Evolutionary conservation across 805 yeast genomes (phyloP).

Genomic region (Scheffersomyces ergatensis): DNA sequence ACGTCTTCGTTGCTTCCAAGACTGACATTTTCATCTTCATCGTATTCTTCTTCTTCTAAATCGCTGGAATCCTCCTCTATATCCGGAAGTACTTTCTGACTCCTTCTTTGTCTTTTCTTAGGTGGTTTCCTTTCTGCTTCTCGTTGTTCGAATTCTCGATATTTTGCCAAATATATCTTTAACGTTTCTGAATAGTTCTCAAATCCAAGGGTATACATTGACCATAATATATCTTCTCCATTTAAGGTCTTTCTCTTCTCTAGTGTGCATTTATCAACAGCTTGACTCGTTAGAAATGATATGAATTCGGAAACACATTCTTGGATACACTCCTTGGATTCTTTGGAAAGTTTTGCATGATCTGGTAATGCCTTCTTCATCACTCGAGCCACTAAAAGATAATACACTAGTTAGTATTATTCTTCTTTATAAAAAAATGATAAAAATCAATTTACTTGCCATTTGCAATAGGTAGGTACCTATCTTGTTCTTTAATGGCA

Average conservation of each 20-base stretch:
- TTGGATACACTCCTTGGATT: constrained; percentile 77
- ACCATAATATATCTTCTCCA: constrained; percentile 73
- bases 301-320: constrained; percentile 83
- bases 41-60: constrained; percentile 3
- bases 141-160: constrained; percentile 16
- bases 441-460: constrained; percentile 22
- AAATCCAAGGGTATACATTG: constrained; percentile 69
- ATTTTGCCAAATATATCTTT: constrained; percentile 54
- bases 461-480: constrained; percentile 43
- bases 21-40: constrained; percentile 1
- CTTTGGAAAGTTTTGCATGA: constrained; percentile 75
- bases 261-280: constrained; percentile 67
- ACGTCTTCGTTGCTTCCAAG: neutral
- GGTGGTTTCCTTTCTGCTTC: constrained; percentile 12
- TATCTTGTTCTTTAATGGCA: constrained; percentile 44
- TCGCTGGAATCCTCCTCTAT: neutral
- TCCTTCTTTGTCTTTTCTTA: constrained; percentile 6
- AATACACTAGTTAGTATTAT: constrained; percentile 7
- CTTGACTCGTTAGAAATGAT: constrained; percentile 77
- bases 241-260: constrained; percentile 75
- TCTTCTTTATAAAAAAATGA: neutral
- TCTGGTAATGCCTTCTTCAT: constrained; percentile 74
- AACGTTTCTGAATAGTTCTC: constrained; percentile 78
- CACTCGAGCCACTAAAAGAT: constrained; percentile 52
- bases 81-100: neutral